Percentiles rank a stretch among this genome's conserved stretches.
phyloP scores from a whole-genome alignment of 1,284 basidiomycete genomes.

The Mycena sp. region DNA sequence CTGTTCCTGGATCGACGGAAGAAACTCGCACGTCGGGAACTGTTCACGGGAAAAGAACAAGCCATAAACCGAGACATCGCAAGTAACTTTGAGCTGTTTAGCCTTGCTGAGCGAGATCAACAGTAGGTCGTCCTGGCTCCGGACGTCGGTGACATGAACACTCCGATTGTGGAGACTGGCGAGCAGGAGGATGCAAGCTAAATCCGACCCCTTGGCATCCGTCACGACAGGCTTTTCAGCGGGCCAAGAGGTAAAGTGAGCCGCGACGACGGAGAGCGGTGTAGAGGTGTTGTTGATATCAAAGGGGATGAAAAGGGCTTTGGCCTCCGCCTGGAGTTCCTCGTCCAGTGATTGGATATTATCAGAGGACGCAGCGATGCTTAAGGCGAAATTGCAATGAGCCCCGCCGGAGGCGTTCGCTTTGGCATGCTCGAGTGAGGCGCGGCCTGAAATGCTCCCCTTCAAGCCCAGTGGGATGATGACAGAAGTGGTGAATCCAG shows the following conservation, averaged over 20 bases:
- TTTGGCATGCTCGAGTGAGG: conserved; percentile 75
- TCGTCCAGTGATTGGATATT: conserved; percentile 79
- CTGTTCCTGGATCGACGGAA: conserved; percentile 87
- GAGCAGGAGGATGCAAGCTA: conserved; percentile 93
- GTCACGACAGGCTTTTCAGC: conserved; percentile 93
- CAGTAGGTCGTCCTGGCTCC: conserved; percentile 87
- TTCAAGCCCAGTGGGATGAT: conserved; percentile 78
- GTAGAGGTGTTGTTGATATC: conserved; percentile 58
- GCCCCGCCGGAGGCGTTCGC: conserved; percentile 70
- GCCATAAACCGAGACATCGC: conserved; percentile 94
- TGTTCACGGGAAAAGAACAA: conserved; percentile 90
- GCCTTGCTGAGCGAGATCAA: conserved; percentile 96
- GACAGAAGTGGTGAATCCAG: conserved; percentile 88
- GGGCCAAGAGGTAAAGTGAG: conserved; percentile 94
- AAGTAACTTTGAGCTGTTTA: conserved; percentile 94
- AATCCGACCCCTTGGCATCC: conserved; percentile 91
- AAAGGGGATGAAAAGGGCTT: conserved; percentile 89
- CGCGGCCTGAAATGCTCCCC: conserved; percentile 72
- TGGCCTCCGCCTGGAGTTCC: conserved; percentile 80
- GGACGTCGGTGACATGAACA: conserved; percentile 95
- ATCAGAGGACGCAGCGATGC: conserved; percentile 76
- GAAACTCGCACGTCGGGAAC: conserved; percentile 70
- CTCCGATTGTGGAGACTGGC: conserved; percentile 92
- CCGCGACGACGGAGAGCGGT: conserved; percentile 74
- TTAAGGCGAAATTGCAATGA: conserved; percentile 89